phyloP scores from a whole-genome alignment of 441 rosid genomes.

The Pelargonium cotyledonis region DNA sequence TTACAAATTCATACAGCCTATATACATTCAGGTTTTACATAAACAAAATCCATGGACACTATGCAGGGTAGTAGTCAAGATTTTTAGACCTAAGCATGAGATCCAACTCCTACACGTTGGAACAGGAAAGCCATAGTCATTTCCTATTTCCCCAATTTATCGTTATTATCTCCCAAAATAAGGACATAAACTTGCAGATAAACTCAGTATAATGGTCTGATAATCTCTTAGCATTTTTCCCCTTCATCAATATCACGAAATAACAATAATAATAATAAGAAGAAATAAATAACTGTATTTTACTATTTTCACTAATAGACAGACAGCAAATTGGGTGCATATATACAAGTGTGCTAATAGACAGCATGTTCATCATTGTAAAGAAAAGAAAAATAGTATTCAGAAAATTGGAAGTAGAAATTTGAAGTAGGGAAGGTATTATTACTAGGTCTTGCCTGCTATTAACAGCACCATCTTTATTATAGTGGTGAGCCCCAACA shows the following conservation, averaged over 20 bases:
- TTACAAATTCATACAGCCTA: not conserved
- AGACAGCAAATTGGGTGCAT: not conserved
- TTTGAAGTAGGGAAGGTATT: constrained; percentile 8
- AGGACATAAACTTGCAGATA: not conserved
- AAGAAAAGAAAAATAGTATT: not conserved
- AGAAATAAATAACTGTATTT: not conserved
- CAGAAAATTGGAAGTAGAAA: not conserved
- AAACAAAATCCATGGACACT: not conserved
- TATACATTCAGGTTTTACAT: not conserved
- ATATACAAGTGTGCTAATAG: not conserved
- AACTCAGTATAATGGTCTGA: not conserved
- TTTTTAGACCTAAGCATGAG: not conserved
- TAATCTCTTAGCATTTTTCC: not conserved
- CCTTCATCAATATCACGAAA: not conserved
- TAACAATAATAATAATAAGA: not conserved
- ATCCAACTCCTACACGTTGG: not conserved
- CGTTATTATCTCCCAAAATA: not conserved
- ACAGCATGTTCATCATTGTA: not conserved
- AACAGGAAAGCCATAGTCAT: not conserved
- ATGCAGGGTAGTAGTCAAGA: not conserved
- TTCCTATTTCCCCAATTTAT: not conserved
- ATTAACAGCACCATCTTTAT: constrained; percentile 91
- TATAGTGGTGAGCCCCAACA: constrained; percentile 78
- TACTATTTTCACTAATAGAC: not conserved
- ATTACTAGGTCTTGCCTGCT: constrained; percentile 52